These are phyloP conservation scores for Pseudocercospora fijiensis DNA, from an alignment of 2,329 filamentous ascomycete genomes.

Conservation along the genomic window DNA sequence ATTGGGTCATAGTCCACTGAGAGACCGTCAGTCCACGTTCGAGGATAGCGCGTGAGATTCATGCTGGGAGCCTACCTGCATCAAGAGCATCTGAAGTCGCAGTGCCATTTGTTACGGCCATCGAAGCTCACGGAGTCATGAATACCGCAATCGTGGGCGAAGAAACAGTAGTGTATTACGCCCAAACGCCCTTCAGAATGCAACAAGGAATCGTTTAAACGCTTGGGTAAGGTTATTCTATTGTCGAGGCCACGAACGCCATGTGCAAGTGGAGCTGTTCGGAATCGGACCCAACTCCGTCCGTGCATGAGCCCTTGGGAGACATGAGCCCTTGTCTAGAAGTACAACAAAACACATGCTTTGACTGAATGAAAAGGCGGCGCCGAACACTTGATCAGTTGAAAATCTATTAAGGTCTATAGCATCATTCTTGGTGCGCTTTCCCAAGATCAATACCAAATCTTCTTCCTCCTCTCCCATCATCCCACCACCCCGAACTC, in stretches of 20 bases:
- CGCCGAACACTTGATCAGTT: no score
- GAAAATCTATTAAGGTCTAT: no score
- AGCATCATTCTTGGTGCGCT: background rate
- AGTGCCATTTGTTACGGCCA: slow-evolving; percentile 21
- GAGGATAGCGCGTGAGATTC: background rate
- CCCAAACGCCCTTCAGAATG: background rate
- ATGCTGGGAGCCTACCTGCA: slow-evolving; percentile 21
- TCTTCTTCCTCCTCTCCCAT: background rate
- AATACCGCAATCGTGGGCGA: no score
- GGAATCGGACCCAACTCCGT: no score
- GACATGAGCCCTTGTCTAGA: no score
- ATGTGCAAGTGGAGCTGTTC: no score
- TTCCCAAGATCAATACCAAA: background rate
- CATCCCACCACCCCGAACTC: background rate
- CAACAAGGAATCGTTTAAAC: no score
- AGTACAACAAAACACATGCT: no score
- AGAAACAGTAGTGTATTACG: background rate
- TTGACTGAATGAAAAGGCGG: no score
- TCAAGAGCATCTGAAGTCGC: slow-evolving; percentile 25
- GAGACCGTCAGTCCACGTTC: background rate
- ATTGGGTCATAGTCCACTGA: slow-evolving; percentile 86
- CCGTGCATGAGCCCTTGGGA: no score
- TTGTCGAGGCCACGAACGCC: no score
- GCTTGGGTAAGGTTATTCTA: no score
- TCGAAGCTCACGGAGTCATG: slow-evolving; percentile 1